Base-by-base conservation (phyloP, 2,329 filamentous ascomycete genomes). In the Huntiella abstrusa region DNA sequence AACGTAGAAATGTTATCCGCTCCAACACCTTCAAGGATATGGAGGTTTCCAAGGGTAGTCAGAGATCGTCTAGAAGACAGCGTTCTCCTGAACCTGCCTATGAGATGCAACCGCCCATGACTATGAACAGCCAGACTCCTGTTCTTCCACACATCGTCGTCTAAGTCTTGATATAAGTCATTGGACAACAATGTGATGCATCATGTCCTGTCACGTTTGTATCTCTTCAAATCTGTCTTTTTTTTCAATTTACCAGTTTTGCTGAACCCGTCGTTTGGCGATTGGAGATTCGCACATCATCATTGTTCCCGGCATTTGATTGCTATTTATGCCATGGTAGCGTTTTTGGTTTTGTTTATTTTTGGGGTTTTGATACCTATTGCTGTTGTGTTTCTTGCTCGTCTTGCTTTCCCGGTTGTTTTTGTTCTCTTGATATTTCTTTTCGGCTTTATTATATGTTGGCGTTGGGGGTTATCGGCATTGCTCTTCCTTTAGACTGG, bases 351-450 rank as follows among this genome's bases (percentile, higher is more conserved):
- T 13, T 43, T 43, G 15, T 32, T 43, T 43, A 32, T 38, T 51
- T 41, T 33, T 33, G 11, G 48, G 48, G 37, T 47, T 53, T 33
- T 48, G 42, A 51, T 52, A 46, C 35, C 43, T 53, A 50, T 52
- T 36, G 40, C 52, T 46, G 47, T 50, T 52, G 17, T 51, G 28
- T 42, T 19, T 32, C 11, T 42, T 12, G 19, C n/a, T 13, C 19
- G 10, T 32, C 22, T 28, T 19, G 40, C 17, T 32, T 32, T 19
- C 7, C 7, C 33, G 28, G 32, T 53, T 52, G 52, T 46, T 48
- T 46, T 49, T 47, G 51, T 34, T 52, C 28, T 19, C 28, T 16
- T 34, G 33, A 32, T 40, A 33, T 51, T 36, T 52, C 33, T 28
- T 28, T 28, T 28, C 22, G 22, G 22, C 22, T 28, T 28, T 28